Base-by-base conservation (phyloP, 164 flowering plant genomes). In the Piper betle region DNA sequence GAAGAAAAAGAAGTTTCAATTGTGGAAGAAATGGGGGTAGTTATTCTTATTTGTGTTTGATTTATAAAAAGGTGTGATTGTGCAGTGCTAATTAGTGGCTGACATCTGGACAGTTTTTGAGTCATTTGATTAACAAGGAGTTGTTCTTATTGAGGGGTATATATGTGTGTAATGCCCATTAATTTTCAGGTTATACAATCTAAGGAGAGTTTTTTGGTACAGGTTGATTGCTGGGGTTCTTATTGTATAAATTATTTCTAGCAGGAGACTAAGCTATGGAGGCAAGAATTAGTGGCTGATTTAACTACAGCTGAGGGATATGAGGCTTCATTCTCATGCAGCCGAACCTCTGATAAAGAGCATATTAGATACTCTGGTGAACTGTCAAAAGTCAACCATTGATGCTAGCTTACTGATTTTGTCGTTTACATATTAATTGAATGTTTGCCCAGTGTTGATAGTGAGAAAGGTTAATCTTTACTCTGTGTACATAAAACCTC, bases 271-370 rank as follows among this genome's bases (percentile, higher is more conserved):
- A 93, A 93, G 62, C 18, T 90, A 48, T 78, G 89, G 19, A 80
- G 81, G 58, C 95, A 88, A 63, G 99, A 93, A n/a, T n/a, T 93
- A 42, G 73, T 85, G 10, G 79, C 92, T 9, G 97, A 93, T 78
- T 64, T 93, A 73, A 82, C 78, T 6, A 78, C 82, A 72, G 96
- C 95, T 0, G 92, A 82, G 67, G 99, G 99, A 1, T 93, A 90
- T 60, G 99, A 93, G 67, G 81, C 97, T 11, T 93, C 88, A 72
- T 82, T 93, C 59, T 93, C 99, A 6, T 93, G 99, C 75, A 88
- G 94, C 5, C 87, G 92, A 39, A 83, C 94, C 48, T 66, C 64
- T 2, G 82, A 79, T 2, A 80, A 65, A 69, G 96, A 95, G 42
- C 96, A 96, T 18, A 66, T 79, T 19, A 85, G 88, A 13, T 93